Evolutionary conservation across 495 filamentous ascomycete species (phyloP).

Genomic region (Evansstolkia leycettana): DNA sequence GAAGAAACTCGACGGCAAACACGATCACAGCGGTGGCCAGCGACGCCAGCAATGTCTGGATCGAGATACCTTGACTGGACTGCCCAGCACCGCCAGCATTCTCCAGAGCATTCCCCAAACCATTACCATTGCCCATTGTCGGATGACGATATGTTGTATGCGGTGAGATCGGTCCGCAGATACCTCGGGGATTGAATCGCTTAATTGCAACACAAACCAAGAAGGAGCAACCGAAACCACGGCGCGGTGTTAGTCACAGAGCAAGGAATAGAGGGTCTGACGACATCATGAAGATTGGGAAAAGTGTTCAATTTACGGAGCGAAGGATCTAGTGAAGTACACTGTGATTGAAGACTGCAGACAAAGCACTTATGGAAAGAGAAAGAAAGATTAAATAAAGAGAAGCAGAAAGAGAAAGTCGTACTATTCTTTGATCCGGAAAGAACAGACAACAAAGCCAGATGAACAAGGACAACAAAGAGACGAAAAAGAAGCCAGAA

Average conservation of each 20-base stretch:
- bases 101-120: slow-evolving; percentile 24
- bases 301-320: too few relatives aligned
- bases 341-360: neutral
- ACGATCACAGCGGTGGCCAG: slow-evolving; percentile 56
- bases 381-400: neutral
- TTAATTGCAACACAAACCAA: too few relatives aligned
- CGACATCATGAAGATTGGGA: too few relatives aligned
- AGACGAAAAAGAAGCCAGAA: slow-evolving; percentile 4
- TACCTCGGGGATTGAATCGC: too few relatives aligned
- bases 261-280: neutral
- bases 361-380: neutral
- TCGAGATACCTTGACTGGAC: slow-evolving; percentile 32
- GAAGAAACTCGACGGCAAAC: slow-evolving; percentile 63
- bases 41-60: slow-evolving; percentile 60
- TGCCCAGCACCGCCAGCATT: slow-evolving; percentile 27
- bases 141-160: too few relatives aligned
- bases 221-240: too few relatives aligned
- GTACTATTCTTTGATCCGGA: neutral
- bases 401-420: neutral
- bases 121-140: slow-evolving; percentile 16
- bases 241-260: neutral
- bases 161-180: too few relatives aligned
- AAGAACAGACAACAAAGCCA: neutral
- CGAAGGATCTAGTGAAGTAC: neutral
- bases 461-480: neutral